Evolutionary conservation across 2,329 filamentous ascomycete genomes (phyloP).

Genomic region (Aspergillus glaucus): DNA sequence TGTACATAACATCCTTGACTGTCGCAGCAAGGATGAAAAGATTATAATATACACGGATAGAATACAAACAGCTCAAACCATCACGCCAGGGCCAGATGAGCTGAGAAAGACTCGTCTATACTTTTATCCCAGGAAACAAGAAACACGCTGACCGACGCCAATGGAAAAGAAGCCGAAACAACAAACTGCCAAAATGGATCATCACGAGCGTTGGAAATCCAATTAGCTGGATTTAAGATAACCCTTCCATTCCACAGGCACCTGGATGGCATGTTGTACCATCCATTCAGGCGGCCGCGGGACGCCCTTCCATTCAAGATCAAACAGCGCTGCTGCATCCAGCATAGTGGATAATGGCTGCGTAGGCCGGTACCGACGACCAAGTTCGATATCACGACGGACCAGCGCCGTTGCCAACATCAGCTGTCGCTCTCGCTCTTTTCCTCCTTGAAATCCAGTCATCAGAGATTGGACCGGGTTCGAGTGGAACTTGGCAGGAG

Average conservation of each 20-base stretch:
- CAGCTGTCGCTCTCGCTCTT: slow-evolving; percentile 21
- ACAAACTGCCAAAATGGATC: too few species aligned
- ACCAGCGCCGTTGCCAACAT: slow-evolving; percentile 21
- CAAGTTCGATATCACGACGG: slow-evolving; percentile 23
- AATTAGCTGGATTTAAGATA: not conserved
- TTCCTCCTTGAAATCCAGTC: slow-evolving; percentile 11
- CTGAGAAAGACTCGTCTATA: too few species aligned
- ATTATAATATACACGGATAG: too few species aligned
- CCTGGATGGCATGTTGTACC: slow-evolving; percentile 27
- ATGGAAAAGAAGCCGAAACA: too few species aligned
- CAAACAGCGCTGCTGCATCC: slow-evolving; percentile 27
- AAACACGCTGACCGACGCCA: too few species aligned
- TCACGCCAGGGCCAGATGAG: too few species aligned
- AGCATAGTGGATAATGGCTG: slow-evolving; percentile 27
- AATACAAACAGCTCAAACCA: too few species aligned
- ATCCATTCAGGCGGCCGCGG: slow-evolving; percentile 23
- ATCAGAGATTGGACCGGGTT: slow-evolving; percentile 22
- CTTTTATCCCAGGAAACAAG: too few species aligned
- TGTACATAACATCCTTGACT: not conserved
- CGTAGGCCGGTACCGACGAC: slow-evolving; percentile 15
- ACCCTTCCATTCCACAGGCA: slow-evolving; percentile 17
- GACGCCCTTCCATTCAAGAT: slow-evolving; percentile 23
- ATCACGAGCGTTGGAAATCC: not conserved
- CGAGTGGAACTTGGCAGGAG: slow-evolving; percentile 21
- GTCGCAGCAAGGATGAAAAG: not conserved